Base-by-base conservation (phyloP, 2,329 filamentous ascomycete species). In the Pyricularia grisea region DNA sequence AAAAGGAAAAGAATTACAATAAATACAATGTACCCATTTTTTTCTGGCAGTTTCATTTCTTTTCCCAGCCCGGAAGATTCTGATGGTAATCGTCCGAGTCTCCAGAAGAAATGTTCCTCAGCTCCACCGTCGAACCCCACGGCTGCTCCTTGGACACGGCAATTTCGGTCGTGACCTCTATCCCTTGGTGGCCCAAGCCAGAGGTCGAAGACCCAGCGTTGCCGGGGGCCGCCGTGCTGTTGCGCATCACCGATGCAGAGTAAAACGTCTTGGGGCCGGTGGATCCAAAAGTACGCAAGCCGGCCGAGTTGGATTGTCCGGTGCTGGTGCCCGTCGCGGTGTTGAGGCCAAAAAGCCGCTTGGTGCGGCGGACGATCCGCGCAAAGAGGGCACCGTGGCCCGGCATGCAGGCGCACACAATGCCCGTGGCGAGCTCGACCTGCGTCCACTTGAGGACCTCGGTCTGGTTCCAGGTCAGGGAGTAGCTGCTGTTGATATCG, bases 331-430 rank as follows among this genome's bases (percentile, higher is more conserved):
- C 42, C 42, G 42, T 50, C 17, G 17, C 17, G 2, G 65, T 23
- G 65, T n/a, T 42, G n/a, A 66, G 9, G 9, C 65, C 65, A 25
- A 66, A 42, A 0, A 66, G 65, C 65, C 23, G 31, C 31, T 42
- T 42, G 66, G 36, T 50, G 23, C 66, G 66, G 12, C 36, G 66
- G 11, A n/a, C n/a, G 33, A 60, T 12, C 1, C 66, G 42, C 12
- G 50, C 33, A 20, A 74, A 65, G 12, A 75, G 50, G 14, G 73
- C 72, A 5, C 74, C 72, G 7, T 75, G 36, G 1, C 72, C 71
- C 0, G 75, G 75, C 75, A 77, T 74, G 70, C 74, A 77, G 6
- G 74, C 72, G 69, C 74, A 77, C 12, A 76, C 73, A 68, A 76
- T 73, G 69, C 75, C 74, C 12, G 75, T 71, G 67, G 72, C 73